Conservation (phyloP, 1,139 yeast species). For the Taphrina betulina region DNA sequence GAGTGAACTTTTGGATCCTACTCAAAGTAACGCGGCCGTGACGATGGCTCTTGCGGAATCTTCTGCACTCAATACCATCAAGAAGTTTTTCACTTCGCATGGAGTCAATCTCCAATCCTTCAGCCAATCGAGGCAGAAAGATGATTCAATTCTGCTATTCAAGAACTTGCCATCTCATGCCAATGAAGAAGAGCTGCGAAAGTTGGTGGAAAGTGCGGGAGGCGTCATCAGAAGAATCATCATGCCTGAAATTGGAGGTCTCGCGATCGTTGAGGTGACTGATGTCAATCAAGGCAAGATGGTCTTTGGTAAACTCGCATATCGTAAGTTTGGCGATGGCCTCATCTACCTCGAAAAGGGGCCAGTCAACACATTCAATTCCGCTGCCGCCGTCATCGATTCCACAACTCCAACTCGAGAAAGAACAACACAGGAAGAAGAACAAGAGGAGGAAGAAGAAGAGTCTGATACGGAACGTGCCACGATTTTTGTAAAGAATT, state of each 20-base stretch:
- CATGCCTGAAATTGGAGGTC: conserved; percentile 97
- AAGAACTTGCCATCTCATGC: conserved; percentile 92
- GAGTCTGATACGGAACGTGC: conserved; percentile 67
- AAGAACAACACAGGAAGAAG: conserved; percentile 42
- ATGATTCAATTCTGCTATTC: conserved; percentile 75
- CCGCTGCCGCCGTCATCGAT: conserved; percentile 43
- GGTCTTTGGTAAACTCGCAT: conserved; percentile 85
- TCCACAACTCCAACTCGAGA: conserved; percentile 41
- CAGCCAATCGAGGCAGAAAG: conserved; percentile 59
- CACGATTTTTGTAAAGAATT: conserved; percentile 85
- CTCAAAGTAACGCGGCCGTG: conserved; percentile 85
- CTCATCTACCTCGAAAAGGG: conserved; percentile 91
- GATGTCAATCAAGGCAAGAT: conserved; percentile 81
- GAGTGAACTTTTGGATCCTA: conserved; percentile 81
- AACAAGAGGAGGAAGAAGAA: conserved; percentile 48
- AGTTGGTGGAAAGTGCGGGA: conserved; percentile 76
- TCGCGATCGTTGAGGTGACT: conserved; percentile 89
- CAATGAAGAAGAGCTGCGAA: conserved; percentile 73
- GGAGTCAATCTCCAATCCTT: conserved; percentile 83
- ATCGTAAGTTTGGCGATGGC: conserved; percentile 79
- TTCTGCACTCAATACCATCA: conserved; percentile 86
- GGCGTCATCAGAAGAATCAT: conserved; percentile 66
- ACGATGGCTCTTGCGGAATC: conserved; percentile 98
- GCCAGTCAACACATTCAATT: conserved; percentile 70
- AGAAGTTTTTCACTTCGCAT: conserved; percentile 76